Conservation (phyloP, 23 red algal species). For the Gracilaria vermiculophylla region DNA sequence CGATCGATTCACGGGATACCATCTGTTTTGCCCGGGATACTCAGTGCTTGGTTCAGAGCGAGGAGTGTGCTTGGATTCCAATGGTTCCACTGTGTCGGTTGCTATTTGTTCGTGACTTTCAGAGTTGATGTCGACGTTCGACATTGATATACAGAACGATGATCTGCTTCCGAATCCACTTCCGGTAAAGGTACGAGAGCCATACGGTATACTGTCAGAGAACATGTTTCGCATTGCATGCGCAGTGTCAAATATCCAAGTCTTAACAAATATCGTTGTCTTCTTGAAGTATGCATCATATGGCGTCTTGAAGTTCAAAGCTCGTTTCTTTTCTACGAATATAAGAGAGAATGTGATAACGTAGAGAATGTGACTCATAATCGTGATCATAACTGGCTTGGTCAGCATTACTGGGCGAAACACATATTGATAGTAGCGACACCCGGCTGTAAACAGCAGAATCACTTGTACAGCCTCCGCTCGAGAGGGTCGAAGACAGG, state of each 20-base stretch:
- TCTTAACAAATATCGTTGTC: background rate
- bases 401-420: slow-evolving; percentile 47
- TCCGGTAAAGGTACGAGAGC: background rate
- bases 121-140: background rate
- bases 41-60: background rate
- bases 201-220: slow-evolving; percentile 1
- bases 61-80: background rate
- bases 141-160: background rate
- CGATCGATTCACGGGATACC: slow-evolving; percentile 6
- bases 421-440: slow-evolving; percentile 38
- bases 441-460: slow-evolving; percentile 26
- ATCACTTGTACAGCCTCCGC: slow-evolving; percentile 28
- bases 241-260: slow-evolving; percentile 43
- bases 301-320: slow-evolving; percentile 18
- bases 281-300: slow-evolving; percentile 22
- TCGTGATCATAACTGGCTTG: slow-evolving; percentile 10
- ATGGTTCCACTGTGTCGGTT: background rate
- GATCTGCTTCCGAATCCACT: background rate
- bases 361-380: slow-evolving; percentile 17
- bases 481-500: slow-evolving; percentile 25
- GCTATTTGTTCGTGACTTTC: background rate
- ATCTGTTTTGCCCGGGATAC: background rate
- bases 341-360: slow-evolving; percentile 43
- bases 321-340: slow-evolving; percentile 34
- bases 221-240: slow-evolving; percentile 50